phyloP scores from a whole-genome alignment of 257 asterid genomes.

The Voacanga thouarsii region DNA sequence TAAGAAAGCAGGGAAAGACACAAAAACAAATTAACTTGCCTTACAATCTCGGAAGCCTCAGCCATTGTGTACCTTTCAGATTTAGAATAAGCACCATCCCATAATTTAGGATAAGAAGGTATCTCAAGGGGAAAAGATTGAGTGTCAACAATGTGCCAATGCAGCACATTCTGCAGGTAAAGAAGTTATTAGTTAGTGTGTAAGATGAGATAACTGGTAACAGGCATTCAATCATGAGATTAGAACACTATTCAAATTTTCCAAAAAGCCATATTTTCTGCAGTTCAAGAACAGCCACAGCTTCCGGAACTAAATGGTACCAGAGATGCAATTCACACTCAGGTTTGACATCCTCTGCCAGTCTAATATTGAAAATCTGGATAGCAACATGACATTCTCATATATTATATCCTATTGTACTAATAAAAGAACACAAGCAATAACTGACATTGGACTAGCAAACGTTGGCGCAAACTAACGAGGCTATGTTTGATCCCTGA shows the following conservation, averaged over 20 bases:
- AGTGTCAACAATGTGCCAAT: slow-evolving; percentile 96
- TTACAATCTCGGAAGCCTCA: slow-evolving; percentile 80
- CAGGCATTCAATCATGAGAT: neutral
- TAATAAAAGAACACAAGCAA: neutral
- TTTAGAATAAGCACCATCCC: slow-evolving; percentile 76
- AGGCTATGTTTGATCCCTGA: no score
- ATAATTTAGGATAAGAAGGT: slow-evolving; percentile 84
- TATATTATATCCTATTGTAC: no score
- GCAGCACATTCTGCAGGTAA: slow-evolving; percentile 75
- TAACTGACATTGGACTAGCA: no score
- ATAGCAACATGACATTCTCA: neutral
- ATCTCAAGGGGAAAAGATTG: slow-evolving; percentile 93
- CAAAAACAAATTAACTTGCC: slow-evolving; percentile 40
- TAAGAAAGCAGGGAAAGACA: neutral
- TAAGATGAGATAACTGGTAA: neutral
- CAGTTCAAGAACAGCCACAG: no score
- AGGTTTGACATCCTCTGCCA: neutral
- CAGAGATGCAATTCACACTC: neutral
- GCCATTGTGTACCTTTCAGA: slow-evolving; percentile 66
- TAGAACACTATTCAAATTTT: neutral
- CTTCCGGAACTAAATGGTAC: neutral
- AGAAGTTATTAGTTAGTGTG: neutral
- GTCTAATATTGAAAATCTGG: neutral
- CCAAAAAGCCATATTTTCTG: neutral
- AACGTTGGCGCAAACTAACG: neutral